Percentiles rank a stretch among this genome's conserved stretches.
phyloP scores from a whole-genome alignment of 2,329 filamentous ascomycete genomes.

The Coniochaeta sp. region DNA sequence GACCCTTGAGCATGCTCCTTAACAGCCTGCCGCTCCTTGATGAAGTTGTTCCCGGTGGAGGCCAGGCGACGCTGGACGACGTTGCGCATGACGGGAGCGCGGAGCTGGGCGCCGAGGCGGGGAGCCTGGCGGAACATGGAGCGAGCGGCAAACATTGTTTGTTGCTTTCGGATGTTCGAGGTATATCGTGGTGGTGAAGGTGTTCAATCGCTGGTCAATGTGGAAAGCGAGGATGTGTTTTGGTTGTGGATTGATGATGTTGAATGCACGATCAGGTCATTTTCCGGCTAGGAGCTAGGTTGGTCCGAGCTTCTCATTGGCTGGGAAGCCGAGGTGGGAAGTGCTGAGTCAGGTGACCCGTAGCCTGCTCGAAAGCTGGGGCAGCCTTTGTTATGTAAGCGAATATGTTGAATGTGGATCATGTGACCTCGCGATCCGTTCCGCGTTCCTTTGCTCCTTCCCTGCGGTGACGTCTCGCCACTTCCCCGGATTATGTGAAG shows the following conservation, averaged over 20 bases:
- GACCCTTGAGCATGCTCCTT: constrained; percentile 84
- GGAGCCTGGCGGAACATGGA: constrained; percentile 54
- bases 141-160: constrained; percentile 63
- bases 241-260: neutral
- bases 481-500: neutral
- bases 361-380: neutral
- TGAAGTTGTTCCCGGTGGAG: constrained; percentile 82
- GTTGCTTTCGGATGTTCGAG: constrained; percentile 10
- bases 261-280: constrained; percentile 13
- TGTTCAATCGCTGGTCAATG: constrained; percentile 2
- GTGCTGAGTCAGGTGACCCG: neutral
- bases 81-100: constrained; percentile 46
- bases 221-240: neutral
- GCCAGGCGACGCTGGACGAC: constrained; percentile 65
- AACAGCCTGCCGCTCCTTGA: constrained; percentile 83
- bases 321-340: neutral
- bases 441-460: neutral
- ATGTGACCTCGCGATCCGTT: neutral
- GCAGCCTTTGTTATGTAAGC: neutral
- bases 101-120: constrained; percentile 55
- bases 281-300: constrained; percentile 14
- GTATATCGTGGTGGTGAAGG: constrained; percentile 8
- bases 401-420: neutral
- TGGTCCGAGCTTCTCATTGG: constrained; percentile 1
- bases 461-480: neutral